phyloP scores from a whole-genome alignment of 768 basidiomycete genomes.

The Suillus ampliporus region DNA sequence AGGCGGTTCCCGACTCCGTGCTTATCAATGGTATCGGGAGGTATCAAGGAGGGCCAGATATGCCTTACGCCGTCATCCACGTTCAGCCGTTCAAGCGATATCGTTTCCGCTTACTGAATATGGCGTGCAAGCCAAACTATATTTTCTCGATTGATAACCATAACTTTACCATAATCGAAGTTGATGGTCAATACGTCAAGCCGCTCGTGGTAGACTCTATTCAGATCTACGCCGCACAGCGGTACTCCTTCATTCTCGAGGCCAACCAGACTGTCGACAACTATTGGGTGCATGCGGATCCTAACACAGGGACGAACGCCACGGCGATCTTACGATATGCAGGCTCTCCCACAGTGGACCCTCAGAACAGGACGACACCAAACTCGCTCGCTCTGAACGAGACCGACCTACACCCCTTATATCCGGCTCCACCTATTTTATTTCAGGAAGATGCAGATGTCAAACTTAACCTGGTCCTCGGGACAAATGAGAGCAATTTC shows the following conservation, averaged over 20 bases:
- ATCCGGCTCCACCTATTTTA: not conserved
- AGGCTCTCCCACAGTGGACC: constrained; percentile 44
- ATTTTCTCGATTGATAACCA: constrained; percentile 53
- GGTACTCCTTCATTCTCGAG: constrained; percentile 53
- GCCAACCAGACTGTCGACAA: constrained; percentile 43
- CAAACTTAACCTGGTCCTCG: constrained; percentile 40
- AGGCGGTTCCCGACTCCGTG: not conserved
- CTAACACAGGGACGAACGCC: constrained; percentile 43
- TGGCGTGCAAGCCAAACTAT: constrained; percentile 51
- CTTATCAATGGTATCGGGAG: constrained; percentile 48
- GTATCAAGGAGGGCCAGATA: constrained; percentile 36
- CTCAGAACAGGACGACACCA: constrained; percentile 24
- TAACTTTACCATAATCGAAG: constrained; percentile 52
- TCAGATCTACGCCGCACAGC: constrained; percentile 54
- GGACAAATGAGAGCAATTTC: constrained; percentile 31
- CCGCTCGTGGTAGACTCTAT: constrained; percentile 48
- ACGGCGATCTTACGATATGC: constrained; percentile 49
- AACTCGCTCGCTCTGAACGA: not conserved
- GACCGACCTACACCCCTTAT: not conserved
- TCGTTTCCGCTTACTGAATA: constrained; percentile 44
- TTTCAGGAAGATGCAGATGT: constrained; percentile 25
- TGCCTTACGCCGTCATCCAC: constrained; percentile 42
- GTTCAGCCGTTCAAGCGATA: constrained; percentile 40
- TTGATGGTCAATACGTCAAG: constrained; percentile 44
- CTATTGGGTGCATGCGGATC: constrained; percentile 50